A percentile compares a stretch with the other conserved stretches of the same genome.
Evolutionary conservation across 495 filamentous ascomycete species (phyloP).

Genomic region (Niebla homalea): DNA sequence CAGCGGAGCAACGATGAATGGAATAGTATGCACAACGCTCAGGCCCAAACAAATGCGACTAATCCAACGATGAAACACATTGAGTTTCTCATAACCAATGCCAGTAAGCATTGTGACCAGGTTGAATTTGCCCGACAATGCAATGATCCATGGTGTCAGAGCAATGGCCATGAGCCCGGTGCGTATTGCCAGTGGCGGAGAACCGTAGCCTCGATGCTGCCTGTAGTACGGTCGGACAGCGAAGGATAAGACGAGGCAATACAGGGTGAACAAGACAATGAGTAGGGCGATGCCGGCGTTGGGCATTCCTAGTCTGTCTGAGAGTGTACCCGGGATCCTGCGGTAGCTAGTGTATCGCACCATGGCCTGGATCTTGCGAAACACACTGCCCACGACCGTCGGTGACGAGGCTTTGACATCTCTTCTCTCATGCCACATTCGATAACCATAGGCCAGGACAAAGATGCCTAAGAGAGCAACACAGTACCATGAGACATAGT

Average conservation of each 20-base stretch:
- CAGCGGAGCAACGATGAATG: slow-evolving; percentile 26
- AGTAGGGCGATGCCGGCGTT: slow-evolving; percentile 17
- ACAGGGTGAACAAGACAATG: slow-evolving; percentile 13
- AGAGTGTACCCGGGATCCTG: slow-evolving; percentile 13
- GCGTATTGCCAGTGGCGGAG: slow-evolving; percentile 32
- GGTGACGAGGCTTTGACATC: background rate
- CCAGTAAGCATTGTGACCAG: slow-evolving; percentile 31
- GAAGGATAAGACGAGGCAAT: slow-evolving; percentile 16
- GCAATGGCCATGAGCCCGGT: slow-evolving; percentile 32
- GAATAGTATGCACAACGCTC: slow-evolving; percentile 31
- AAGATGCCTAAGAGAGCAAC: slow-evolving; percentile 19
- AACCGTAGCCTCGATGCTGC: slow-evolving; percentile 21
- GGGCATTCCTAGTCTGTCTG: slow-evolving; percentile 19
- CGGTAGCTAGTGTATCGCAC: slow-evolving; percentile 21
- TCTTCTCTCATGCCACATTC: slow-evolving; percentile 9
- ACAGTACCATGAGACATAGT: slow-evolving; percentile 25
- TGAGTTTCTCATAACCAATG: slow-evolving; percentile 32
- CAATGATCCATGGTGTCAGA: slow-evolving; percentile 29
- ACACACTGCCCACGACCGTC: background rate
- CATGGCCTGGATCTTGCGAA: slow-evolving; percentile 8
- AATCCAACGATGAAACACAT: slow-evolving; percentile 33
- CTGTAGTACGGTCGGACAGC: slow-evolving; percentile 25
- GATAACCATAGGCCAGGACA: slow-evolving; percentile 14
- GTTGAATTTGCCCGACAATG: slow-evolving; percentile 27
- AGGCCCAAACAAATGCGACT: slow-evolving; percentile 27